Conservation (phyloP, 371 early-diverging fungal species). For the Rhizopus arrhizus region DNA sequence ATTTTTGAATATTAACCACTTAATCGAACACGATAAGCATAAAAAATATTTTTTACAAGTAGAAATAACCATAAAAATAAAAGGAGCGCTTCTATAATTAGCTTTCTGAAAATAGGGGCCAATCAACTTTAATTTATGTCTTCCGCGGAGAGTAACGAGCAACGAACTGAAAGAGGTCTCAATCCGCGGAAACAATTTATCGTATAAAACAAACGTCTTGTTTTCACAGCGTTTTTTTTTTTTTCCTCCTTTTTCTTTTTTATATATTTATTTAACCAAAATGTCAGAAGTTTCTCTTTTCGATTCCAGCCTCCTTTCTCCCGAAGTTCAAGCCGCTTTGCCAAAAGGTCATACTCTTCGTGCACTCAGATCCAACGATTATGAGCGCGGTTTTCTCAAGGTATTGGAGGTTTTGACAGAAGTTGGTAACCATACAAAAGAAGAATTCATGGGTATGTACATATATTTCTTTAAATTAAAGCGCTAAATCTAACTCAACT, state of each 20-base stretch:
- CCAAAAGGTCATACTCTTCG: conserved; percentile 82
- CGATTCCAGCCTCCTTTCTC: conserved; percentile 70
- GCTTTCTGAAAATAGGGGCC: conserved; percentile 6
- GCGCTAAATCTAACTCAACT: background rate
- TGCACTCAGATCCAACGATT: conserved; percentile 83
- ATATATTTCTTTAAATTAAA: conserved; percentile 27
- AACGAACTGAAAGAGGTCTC: background rate
- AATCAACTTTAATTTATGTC: background rate
- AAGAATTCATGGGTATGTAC: conserved; percentile 46
- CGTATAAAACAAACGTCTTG: too few species aligned
- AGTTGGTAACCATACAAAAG: conserved; percentile 73
- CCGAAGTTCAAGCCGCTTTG: conserved; percentile 70
- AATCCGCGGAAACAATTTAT: conserved; percentile 1
- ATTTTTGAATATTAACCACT: too few species aligned
- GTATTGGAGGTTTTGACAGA: conserved; percentile 75
- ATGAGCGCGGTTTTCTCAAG: conserved; percentile 75
- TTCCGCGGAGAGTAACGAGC: conserved; percentile 7
- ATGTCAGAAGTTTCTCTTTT: conserved; percentile 51
- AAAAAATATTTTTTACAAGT: too few species aligned
- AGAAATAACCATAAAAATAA: too few species aligned
- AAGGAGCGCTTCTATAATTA: background rate
- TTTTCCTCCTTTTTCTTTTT: background rate
- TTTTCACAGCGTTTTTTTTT: background rate
- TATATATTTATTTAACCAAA: background rate
- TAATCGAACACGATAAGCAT: too few species aligned